Percentiles rank a stretch among this genome's conserved stretches.
Evolutionary conservation across 2,329 filamentous ascomycete species (phyloP).

Genomic region (Berkeleyomyces basicola): DNA sequence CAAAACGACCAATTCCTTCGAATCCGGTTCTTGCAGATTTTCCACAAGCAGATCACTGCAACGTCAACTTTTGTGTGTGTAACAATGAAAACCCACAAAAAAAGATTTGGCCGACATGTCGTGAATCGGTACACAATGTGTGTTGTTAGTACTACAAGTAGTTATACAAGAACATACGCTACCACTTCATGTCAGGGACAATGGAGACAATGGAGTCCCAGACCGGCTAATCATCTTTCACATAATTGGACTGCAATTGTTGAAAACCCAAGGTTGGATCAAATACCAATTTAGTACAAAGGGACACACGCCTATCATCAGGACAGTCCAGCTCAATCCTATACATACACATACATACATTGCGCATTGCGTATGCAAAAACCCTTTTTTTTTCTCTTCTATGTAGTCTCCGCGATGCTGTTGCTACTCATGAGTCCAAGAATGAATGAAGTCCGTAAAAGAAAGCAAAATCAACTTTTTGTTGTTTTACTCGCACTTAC

Average conservation of each 20-base stretch:
- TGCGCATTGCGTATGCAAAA: neutral
- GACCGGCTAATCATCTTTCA: too few species aligned
- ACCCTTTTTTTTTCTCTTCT: neutral
- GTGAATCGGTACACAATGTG: neutral
- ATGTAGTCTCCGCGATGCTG: slow-evolving; percentile 7
- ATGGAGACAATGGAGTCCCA: neutral
- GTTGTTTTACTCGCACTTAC: slow-evolving; percentile 26
- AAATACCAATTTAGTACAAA: slow-evolving; percentile 14
- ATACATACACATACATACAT: slow-evolving; percentile 6
- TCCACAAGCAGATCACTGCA: neutral
- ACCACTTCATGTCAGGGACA: neutral
- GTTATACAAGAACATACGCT: neutral
- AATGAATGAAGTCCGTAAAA: slow-evolving; percentile 3
- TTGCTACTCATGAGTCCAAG: slow-evolving; percentile 10
- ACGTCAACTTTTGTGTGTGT: neutral
- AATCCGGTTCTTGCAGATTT: neutral
- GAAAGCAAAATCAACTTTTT: slow-evolving; percentile 1
- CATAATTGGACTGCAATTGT: neutral
- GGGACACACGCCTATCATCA: slow-evolving; percentile 6
- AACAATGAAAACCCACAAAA: slow-evolving; percentile 1
- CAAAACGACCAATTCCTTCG: neutral
- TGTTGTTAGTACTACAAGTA: too few species aligned
- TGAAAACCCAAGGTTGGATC: slow-evolving; percentile 9
- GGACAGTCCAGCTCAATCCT: neutral
- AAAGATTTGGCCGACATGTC: neutral